Evolutionary conservation across 169 alveolate genomes (phyloP).

Genomic region (Cytauxzoon felis): DNA sequence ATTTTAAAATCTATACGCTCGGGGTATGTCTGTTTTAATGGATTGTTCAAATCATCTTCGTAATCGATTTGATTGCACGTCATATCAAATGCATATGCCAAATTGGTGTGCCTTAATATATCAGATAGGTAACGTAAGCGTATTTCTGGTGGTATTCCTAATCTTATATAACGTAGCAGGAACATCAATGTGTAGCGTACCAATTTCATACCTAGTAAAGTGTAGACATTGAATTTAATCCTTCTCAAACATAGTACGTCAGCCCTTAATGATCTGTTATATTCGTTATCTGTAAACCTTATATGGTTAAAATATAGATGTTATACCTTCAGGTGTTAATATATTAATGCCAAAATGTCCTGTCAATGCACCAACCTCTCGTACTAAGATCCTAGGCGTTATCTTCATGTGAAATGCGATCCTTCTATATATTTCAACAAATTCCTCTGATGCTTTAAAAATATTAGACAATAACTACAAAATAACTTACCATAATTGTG

Average conservation of each 20-base stretch:
- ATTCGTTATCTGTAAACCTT: slow-evolving; percentile 33
- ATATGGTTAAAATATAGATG: neutral
- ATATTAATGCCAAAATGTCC: slow-evolving; percentile 58
- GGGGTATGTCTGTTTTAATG: slow-evolving; percentile 46
- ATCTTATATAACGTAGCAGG: slow-evolving; percentile 43
- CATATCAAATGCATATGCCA: slow-evolving; percentile 46
- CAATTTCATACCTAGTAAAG: slow-evolving; percentile 46
- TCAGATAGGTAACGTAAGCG: slow-evolving; percentile 59
- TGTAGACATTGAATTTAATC: slow-evolving; percentile 28
- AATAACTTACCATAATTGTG: slow-evolving; percentile 52
- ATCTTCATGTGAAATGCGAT: slow-evolving; percentile 55
- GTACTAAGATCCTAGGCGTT: slow-evolving; percentile 36
- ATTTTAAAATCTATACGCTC: slow-evolving; percentile 24
- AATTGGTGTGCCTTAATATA: slow-evolving; percentile 42
- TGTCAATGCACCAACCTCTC: slow-evolving; percentile 60
- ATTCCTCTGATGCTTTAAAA: slow-evolving; percentile 50
- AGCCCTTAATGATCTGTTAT: slow-evolving; percentile 8
- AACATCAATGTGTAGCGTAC: slow-evolving; percentile 44
- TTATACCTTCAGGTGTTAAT: slow-evolving; percentile 46
- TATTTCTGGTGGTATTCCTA: slow-evolving; percentile 71
- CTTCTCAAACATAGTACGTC: slow-evolving; percentile 51
- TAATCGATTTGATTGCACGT: slow-evolving; percentile 34
- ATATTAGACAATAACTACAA: neutral
- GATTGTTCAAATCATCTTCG: slow-evolving; percentile 1
- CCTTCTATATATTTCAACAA: slow-evolving; percentile 45